Base-by-base conservation (phyloP, 257 asterid species). In the Eustoma russellianum region DNA sequence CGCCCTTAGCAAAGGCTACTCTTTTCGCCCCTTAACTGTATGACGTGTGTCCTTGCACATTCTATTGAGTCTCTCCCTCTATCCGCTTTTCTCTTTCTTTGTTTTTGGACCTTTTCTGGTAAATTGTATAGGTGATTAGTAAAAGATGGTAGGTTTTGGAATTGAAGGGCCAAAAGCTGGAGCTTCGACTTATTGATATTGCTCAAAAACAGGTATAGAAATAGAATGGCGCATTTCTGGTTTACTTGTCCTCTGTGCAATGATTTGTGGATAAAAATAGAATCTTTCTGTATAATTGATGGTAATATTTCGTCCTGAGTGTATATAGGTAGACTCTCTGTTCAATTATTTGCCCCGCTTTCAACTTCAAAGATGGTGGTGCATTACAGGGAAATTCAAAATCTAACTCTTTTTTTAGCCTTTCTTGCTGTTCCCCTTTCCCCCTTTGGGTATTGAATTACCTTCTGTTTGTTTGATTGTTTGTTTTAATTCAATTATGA, bases 1-100 rank as follows among this genome's bases (percentile, higher is more conserved):
- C 30, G 94, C 98, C 56, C 57, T 90, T 41, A 87, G 98, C 78
- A 91, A 87, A 77, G 96, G 96, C 70, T 87, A 73, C 80, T 52
- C 77, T 5, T 35, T 91, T 69, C 83, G 95, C 52, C 96, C 95
- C 7, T 66, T 91, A 38, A 79, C 76, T 80, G 96, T 91, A 73
- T 7, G 43, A 38, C 12, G 55, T 43, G 10, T n/a, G 9, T 15
- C n/a, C 15, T 17, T 28, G 7, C 13, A 35, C 51, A 14, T 46
- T 14, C 2, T 11, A 14, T 41, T 15, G 18, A 4, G 6, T 17
- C 15, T 33, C 34, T 50, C 15, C 30, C 9, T 15, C n/a, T 7
- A 9, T n/a, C n/a, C n/a, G n/a, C n/a, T n/a, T n/a, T 43, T 5
- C 6, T 13, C 14, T 52, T 35, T 41, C 13, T 17, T 51, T 12